phyloP scores from a whole-genome alignment of 2,329 filamentous ascomycete genomes.

The Sclerotinia glacialis region DNA sequence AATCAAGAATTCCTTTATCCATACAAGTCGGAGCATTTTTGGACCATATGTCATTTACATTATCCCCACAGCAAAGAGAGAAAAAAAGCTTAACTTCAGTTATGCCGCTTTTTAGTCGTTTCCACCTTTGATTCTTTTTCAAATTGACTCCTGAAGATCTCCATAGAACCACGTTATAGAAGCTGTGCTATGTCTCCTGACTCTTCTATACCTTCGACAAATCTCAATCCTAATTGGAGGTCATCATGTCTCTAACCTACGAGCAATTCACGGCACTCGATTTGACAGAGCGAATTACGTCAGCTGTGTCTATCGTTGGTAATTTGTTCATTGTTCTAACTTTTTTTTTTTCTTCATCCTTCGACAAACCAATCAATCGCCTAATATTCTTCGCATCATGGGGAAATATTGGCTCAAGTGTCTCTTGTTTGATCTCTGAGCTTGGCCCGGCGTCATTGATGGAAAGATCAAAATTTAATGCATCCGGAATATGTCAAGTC shows the following conservation, averaged over 20 bases:
- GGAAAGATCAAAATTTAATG: background rate
- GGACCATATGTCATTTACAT: background rate
- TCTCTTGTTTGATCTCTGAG: conserved; percentile 54
- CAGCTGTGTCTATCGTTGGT: conserved; percentile 50
- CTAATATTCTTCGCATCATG: conserved; percentile 58
- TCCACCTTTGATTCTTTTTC: background rate
- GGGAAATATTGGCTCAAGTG: conserved; percentile 55
- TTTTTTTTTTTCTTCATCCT: conserved; percentile 48
- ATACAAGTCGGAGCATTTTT: background rate
- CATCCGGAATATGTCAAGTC: conserved; percentile 53
- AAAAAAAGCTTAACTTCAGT: conserved; percentile 8
- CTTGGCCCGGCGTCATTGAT: conserved; percentile 38
- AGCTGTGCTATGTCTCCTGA: conserved; percentile 7
- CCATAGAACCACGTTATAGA: conserved; percentile 15
- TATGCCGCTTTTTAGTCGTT: background rate
- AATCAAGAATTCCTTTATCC: background rate
- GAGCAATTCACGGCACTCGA: conserved; percentile 18
- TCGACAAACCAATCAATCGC: conserved; percentile 58
- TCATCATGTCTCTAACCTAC: conserved; percentile 8
- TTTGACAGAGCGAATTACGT: conserved; percentile 40
- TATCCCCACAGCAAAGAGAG: conserved; percentile 1
- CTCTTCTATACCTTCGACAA: background rate
- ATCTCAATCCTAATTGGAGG: background rate
- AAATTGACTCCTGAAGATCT: conserved; percentile 12
- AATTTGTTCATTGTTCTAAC: conserved; percentile 53